These are phyloP conservation scores for Penicillium brasilianum DNA, from an alignment of 2,329 filamentous ascomycete species.

Conservation along the genomic window DNA sequence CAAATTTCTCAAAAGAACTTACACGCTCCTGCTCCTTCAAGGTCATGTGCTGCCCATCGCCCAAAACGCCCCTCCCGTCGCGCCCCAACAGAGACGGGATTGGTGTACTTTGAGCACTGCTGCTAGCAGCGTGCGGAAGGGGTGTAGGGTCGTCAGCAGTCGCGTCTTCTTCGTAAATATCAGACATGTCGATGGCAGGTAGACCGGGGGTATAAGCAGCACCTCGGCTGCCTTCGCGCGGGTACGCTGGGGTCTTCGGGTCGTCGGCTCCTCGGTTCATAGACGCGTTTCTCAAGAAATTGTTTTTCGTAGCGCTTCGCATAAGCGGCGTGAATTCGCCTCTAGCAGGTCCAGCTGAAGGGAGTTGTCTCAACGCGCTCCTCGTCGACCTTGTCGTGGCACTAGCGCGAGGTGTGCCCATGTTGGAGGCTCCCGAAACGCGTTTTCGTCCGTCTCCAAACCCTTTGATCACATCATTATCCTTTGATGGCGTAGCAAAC, in stretches of 20 bases:
- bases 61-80: slow-evolving; percentile 69
- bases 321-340: slow-evolving; percentile 94
- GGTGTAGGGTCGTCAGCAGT: slow-evolving; percentile 73
- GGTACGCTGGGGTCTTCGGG: slow-evolving; percentile 70
- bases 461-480: slow-evolving; percentile 75
- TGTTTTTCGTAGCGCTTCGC: slow-evolving; percentile 75
- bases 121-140: slow-evolving; percentile 74
- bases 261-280: slow-evolving; percentile 61
- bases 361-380: slow-evolving; percentile 71
- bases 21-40: slow-evolving; percentile 93
- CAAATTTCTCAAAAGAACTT: neutral
- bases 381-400: slow-evolving; percentile 53
- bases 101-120: slow-evolving; percentile 83
- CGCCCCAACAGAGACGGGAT: slow-evolving; percentile 70
- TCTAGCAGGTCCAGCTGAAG: slow-evolving; percentile 58
- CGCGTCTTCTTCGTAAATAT: slow-evolving; percentile 66
- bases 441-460: slow-evolving; percentile 67
- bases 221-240: slow-evolving; percentile 66
- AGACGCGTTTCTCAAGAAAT: slow-evolving; percentile 63
- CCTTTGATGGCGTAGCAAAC: slow-evolving; percentile 79
- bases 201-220: slow-evolving; percentile 76
- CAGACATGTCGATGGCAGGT: slow-evolving; percentile 73
- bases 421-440: slow-evolving; percentile 58
- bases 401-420: slow-evolving; percentile 76
- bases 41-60: slow-evolving; percentile 80